These are phyloP conservation scores for Kodamaea anthophila DNA, from an alignment of 1,139 yeast genomes.

Conservation along the genomic window DNA sequence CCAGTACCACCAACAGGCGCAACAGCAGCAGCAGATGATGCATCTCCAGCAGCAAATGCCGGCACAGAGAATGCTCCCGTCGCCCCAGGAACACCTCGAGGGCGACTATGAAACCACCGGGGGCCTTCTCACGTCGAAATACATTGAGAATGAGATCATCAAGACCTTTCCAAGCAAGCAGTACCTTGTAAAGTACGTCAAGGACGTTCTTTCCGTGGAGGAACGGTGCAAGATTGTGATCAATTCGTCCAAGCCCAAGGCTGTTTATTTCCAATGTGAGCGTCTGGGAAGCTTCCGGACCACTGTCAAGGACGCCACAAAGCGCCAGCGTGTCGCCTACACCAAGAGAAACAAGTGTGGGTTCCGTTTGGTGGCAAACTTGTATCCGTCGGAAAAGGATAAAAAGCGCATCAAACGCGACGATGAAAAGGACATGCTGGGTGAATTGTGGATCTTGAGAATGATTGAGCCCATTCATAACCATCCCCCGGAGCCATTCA, in stretches of 20 bases:
- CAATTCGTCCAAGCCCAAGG: slow-evolving; percentile 45
- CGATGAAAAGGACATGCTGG: slow-evolving; percentile 16
- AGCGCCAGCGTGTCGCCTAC: slow-evolving; percentile 47
- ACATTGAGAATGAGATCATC: slow-evolving; percentile 41
- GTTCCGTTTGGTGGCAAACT: slow-evolving; percentile 43
- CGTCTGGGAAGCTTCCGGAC: slow-evolving; percentile 44
- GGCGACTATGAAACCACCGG: slow-evolving; percentile 12
- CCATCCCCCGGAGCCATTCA: slow-evolving; percentile 41
- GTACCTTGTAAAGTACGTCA: slow-evolving; percentile 40
- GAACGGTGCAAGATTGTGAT: slow-evolving; percentile 46
- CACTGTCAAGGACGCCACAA: slow-evolving; percentile 42
- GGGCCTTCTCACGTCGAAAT: slow-evolving; percentile 22
- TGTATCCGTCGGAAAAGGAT: slow-evolving; percentile 40
- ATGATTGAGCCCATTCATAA: slow-evolving; percentile 46
- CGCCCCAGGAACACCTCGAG: slow-evolving; percentile 7
- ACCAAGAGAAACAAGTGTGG: slow-evolving; percentile 47
- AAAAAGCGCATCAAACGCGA: slow-evolving; percentile 24
- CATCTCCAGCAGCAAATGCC: slow-evolving; percentile 16
- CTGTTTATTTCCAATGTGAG: slow-evolving; percentile 47
- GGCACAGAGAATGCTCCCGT: slow-evolving; percentile 6
- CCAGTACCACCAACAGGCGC: slow-evolving; percentile 12
- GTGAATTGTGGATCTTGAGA: slow-evolving; percentile 44
- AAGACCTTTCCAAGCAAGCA: slow-evolving; percentile 39
- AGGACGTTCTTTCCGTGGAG: slow-evolving; percentile 35
- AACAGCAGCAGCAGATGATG: slow-evolving; percentile 10